Conservation (phyloP, 345 rosid species). For the Erysimum cheiranthoides region DNA sequence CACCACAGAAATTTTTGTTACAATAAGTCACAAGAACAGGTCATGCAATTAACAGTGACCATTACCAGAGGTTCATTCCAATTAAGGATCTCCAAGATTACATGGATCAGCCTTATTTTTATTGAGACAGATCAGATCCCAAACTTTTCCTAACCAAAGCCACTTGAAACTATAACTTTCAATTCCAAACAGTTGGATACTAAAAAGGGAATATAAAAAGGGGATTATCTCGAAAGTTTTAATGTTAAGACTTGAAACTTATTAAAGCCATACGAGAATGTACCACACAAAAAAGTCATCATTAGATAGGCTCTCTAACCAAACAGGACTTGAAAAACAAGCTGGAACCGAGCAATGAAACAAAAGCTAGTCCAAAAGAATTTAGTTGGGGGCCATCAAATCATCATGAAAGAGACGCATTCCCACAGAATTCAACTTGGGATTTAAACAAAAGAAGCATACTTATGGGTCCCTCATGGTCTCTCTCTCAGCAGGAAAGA, state of each 20-base stretch:
- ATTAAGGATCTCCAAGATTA: conserved; percentile 11
- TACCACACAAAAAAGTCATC: conserved; percentile 1
- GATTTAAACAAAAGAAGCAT: conserved; percentile 29
- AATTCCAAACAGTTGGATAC: conserved; percentile 25
- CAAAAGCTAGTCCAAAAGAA: conserved; percentile 22
- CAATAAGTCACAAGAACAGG: conserved; percentile 5
- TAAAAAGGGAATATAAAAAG: conserved; percentile 10
- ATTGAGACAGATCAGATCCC: neutral
- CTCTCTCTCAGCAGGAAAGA: conserved; percentile 12
- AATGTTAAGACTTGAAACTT: conserved; percentile 7
- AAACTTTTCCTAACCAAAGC: conserved; percentile 9
- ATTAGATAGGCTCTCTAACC: conserved; percentile 20
- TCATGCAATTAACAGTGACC: neutral
- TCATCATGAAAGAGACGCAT: conserved; percentile 40
- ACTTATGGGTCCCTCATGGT: conserved; percentile 47
- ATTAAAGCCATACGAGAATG: neutral
- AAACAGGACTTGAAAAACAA: conserved; percentile 11
- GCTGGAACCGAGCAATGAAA: conserved; percentile 26
- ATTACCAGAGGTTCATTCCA: neutral
- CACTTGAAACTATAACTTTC: conserved; percentile 19
- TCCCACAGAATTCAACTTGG: conserved; percentile 20
- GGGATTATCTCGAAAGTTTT: neutral
- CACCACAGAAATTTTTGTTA: neutral
- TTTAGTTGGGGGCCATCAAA: conserved; percentile 22
- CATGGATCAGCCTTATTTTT: neutral